Evolutionary conservation across 768 basidiomycete genomes (phyloP).

Genomic region (Lactarius evosmus): DNA sequence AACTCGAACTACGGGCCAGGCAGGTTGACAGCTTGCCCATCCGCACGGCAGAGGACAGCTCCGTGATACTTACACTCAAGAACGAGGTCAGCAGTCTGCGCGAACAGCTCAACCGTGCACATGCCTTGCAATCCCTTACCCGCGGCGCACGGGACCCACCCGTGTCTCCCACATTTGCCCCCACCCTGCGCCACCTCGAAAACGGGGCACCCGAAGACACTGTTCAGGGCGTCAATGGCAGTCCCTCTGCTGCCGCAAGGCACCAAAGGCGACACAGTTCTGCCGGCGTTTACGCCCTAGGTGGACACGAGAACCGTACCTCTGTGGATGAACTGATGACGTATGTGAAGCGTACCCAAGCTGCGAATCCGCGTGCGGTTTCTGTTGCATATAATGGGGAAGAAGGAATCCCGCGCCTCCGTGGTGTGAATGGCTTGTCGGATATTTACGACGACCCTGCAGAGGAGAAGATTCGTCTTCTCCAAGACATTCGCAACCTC

Average conservation of each 20-base stretch:
- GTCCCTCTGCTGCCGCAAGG: slow-evolving; percentile 34
- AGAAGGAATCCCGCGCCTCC: slow-evolving; percentile 65
- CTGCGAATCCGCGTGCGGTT: slow-evolving; percentile 74
- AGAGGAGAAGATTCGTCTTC: slow-evolving; percentile 91
- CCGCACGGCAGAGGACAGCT: slow-evolving; percentile 76
- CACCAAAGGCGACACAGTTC: slow-evolving; percentile 87
- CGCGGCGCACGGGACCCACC: slow-evolving; percentile 68
- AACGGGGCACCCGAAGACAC: slow-evolving; percentile 37
- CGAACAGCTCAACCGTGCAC: slow-evolving; percentile 94
- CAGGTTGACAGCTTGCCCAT: slow-evolving; percentile 59
- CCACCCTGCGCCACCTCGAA: slow-evolving; percentile 61
- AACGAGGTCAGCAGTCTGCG: slow-evolving; percentile 89
- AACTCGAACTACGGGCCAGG: slow-evolving; percentile 75
- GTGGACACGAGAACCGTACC: slow-evolving; percentile 60
- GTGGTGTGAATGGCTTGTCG: slow-evolving; percentile 58
- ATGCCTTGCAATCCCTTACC: slow-evolving; percentile 85
- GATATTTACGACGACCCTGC: slow-evolving; percentile 86
- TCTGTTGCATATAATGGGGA: slow-evolving; percentile 87
- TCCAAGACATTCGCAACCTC: slow-evolving; percentile 85
- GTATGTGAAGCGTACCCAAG: slow-evolving; percentile 66
- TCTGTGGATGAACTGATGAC: slow-evolving; percentile 77
- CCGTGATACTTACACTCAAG: slow-evolving; percentile 85
- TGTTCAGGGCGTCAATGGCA: slow-evolving; percentile 42
- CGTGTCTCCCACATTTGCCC: slow-evolving; percentile 82
- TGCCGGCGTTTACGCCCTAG: slow-evolving; percentile 68